Evolutionary conservation across 345 rosid genomes (phyloP).

Genomic region (Bruguiera sexangula): DNA sequence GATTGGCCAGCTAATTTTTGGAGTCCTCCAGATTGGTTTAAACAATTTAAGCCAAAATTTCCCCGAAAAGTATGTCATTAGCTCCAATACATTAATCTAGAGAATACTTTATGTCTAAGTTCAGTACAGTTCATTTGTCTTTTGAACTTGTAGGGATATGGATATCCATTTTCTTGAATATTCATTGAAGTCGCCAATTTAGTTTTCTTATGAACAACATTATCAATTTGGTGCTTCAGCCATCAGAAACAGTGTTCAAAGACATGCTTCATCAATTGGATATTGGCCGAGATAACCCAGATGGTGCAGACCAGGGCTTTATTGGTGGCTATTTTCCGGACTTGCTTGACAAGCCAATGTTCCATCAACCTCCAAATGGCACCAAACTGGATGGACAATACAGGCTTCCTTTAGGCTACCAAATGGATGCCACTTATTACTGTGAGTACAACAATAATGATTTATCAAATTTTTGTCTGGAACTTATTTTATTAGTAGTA

Average conservation of each 20-base stretch:
- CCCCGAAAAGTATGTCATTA: too few relatives aligned
- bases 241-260: conserved; percentile 64
- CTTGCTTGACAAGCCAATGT: conserved; percentile 79
- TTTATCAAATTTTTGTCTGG: not conserved
- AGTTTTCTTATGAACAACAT: not conserved
- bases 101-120: too few relatives aligned
- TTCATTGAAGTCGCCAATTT: not conserved
- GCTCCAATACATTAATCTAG: too few relatives aligned
- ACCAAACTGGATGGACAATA: conserved; percentile 55
- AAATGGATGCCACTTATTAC: conserved; percentile 95
- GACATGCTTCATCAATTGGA: conserved; percentile 76
- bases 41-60: too few relatives aligned
- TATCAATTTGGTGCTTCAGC: conserved; percentile 37
- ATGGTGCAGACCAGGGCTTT: conserved; percentile 98
- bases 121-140: too few relatives aligned
- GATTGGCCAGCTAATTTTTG: too few relatives aligned
- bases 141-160: too few relatives aligned
- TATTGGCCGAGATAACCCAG: conserved; percentile 57
- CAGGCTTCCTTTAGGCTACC: conserved; percentile 94
- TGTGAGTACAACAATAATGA: conserved; percentile 44
- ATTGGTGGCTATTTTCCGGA: conserved; percentile 78
- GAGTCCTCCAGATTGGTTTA: too few relatives aligned
- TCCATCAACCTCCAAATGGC: conserved; percentile 57
- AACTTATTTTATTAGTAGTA: not conserved
- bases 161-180: too few relatives aligned